phyloP scores from a whole-genome alignment of 2,329 filamentous ascomycete species.

The Colletotrichum tabaci region DNA sequence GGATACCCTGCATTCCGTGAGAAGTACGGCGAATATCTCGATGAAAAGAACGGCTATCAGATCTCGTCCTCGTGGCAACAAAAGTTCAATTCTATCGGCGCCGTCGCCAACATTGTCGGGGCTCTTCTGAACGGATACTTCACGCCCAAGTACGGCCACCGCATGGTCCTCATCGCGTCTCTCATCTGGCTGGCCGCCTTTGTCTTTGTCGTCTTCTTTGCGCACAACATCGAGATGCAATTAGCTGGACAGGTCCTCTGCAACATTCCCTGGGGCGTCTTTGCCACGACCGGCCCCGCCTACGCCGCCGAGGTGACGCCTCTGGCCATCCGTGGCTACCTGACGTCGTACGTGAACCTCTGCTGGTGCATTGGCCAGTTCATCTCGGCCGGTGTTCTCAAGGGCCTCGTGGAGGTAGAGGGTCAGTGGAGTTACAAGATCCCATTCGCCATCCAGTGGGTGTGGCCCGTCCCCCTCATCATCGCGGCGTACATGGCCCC shows the following conservation, averaged over 20 bases:
- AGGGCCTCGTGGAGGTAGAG: slow-evolving; percentile 53
- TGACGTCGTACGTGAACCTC: slow-evolving; percentile 61
- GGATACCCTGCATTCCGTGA: slow-evolving; percentile 57
- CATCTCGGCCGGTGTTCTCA: slow-evolving; percentile 58
- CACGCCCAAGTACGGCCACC: slow-evolving; percentile 59
- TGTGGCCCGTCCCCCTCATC: slow-evolving; percentile 54
- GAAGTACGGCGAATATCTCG: slow-evolving; percentile 57
- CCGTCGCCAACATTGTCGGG: slow-evolving; percentile 56
- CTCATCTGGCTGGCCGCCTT: slow-evolving; percentile 59
- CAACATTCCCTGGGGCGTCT: slow-evolving; percentile 62
- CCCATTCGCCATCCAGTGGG: slow-evolving; percentile 59
- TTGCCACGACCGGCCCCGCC: slow-evolving; percentile 59
- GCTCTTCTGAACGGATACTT: slow-evolving; percentile 59
- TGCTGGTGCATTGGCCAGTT: slow-evolving; percentile 61
- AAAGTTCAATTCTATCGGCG: slow-evolving; percentile 57
- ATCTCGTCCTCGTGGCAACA: slow-evolving; percentile 68
- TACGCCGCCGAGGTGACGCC: slow-evolving; percentile 62
- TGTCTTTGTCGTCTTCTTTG: slow-evolving; percentile 66
- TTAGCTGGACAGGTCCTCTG: slow-evolving; percentile 64
- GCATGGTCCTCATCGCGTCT: slow-evolving; percentile 58
- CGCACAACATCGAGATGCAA: slow-evolving; percentile 58
- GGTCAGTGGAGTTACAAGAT: slow-evolving; percentile 57
- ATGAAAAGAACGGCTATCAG: slow-evolving; percentile 57
- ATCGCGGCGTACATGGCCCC: slow-evolving; percentile 53
- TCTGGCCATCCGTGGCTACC: slow-evolving; percentile 57